These are phyloP conservation scores for Leucogyrophana mollusca DNA, from an alignment of 768 basidiomycete species.

Conservation along the genomic window DNA sequence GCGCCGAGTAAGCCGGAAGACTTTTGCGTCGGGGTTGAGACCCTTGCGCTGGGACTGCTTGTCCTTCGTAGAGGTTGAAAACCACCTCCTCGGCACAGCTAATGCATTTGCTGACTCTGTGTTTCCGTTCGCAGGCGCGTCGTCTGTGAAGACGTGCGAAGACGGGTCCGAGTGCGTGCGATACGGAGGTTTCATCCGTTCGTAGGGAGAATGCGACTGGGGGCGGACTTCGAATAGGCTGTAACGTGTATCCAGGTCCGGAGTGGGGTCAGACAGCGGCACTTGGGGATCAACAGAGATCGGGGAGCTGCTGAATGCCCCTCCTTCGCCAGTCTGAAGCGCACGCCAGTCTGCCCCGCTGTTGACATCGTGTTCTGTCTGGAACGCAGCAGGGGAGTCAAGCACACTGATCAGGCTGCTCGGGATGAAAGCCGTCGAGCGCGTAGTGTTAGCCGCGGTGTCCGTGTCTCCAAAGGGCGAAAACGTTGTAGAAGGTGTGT, in stretches of 20 bases:
- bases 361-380: conserved; percentile 51
- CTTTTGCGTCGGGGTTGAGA: conserved; percentile 85
- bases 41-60: conserved; percentile 52
- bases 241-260: conserved; percentile 32
- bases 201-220: conserved; percentile 13
- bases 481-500: conserved; percentile 34
- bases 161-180: conserved; percentile 37
- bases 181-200: conserved; percentile 24
- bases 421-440: conserved; percentile 53
- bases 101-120: conserved; percentile 26
- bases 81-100: conserved; percentile 46
- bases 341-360: conserved; percentile 53
- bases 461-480: conserved; percentile 52
- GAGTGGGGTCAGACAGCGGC: conserved; percentile 16
- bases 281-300: conserved; percentile 31
- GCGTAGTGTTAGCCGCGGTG: conserved; percentile 35
- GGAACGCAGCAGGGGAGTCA: conserved; percentile 55
- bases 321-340: conserved; percentile 12
- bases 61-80: conserved; percentile 40
- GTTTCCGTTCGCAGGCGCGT: conserved; percentile 10
- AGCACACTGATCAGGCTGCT: conserved; percentile 46
- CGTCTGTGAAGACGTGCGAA: conserved; percentile 13
- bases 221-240: conserved; percentile 49
- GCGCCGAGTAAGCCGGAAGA: conserved; percentile 56
- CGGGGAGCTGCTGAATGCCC: conserved; percentile 38